Evolutionary conservation across 2,329 filamentous ascomycete species (phyloP).

Genomic region (Gyromitra esculenta): DNA sequence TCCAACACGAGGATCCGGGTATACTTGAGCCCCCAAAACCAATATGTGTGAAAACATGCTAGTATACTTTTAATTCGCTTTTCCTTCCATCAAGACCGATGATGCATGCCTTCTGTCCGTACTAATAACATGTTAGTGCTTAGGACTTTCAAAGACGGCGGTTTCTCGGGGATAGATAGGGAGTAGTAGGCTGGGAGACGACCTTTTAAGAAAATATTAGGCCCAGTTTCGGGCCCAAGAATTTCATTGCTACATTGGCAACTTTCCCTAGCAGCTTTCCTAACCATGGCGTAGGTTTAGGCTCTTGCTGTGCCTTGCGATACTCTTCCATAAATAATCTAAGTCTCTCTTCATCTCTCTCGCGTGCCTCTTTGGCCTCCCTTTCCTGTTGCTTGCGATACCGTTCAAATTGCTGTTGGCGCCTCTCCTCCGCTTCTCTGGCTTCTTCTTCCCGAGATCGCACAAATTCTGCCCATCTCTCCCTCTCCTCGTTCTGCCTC

Average conservation of each 20-base stretch:
- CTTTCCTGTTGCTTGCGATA: background rate
- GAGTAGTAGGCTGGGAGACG: background rate
- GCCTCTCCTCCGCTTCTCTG: background rate
- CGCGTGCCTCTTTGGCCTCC: background rate
- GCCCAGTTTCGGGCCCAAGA: background rate
- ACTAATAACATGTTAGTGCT: too few species aligned
- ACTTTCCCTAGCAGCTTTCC: background rate
- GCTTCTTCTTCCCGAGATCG: background rate
- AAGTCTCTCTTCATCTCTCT: conserved; percentile 20
- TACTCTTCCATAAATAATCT: conserved; percentile 2
- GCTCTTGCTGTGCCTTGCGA: background rate
- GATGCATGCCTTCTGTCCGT: too few species aligned
- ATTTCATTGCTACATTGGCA: background rate
- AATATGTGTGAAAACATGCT: too few species aligned
- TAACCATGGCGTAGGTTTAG: background rate
- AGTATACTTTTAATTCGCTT: too few species aligned
- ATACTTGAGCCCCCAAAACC: too few species aligned
- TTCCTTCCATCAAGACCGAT: too few species aligned
- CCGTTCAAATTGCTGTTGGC: background rate
- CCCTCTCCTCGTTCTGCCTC: background rate
- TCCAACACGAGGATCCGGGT: too few species aligned
- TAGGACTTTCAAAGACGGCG: too few species aligned
- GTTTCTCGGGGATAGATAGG: too few species aligned
- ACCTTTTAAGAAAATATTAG: background rate
- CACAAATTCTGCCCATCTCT: conserved; percentile 2